Base-by-base conservation (phyloP, 176 grass and related monocot species). In the Avena insularis region DNA sequence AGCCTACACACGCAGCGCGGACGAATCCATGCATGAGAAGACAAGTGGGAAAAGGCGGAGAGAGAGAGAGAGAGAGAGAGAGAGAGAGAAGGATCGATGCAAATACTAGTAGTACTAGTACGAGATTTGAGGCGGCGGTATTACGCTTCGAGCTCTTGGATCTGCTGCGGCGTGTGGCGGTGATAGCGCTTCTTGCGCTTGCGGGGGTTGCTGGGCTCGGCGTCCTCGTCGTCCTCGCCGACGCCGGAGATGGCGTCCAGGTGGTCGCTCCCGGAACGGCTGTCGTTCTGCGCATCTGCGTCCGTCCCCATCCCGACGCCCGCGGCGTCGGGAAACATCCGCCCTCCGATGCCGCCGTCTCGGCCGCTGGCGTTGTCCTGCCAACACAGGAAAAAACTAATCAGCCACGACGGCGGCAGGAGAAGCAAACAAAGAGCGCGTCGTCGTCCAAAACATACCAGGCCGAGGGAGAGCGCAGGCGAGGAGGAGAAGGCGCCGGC, bases 111-210 rank as follows among this genome's bases (percentile, higher is more conserved):
- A 62, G 4, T 40, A 40, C 38, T 40, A 40, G 38, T 40, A 36
- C 1, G 63, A 48, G 56, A 46, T 59, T n/a, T n/a, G 16, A 23
- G 23, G 1, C 2, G 1, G 4, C 60, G 19, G 36, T 86, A 51
- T 91, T 94, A 98, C 93, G 90, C 86, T 90, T 98, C 96, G 70
- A 98, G 90, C 79, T 98, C 92, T 72, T 98, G 96, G 90, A 98
- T 98, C 93, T 98, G 96, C 82, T 94, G 92, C 77, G 96, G 96
- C 35, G 92, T 98, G 89, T 98, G 96, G 67, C 96, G 96, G 82
- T 98, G 93, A 89, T 98, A 98, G 9, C 92, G 83, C 80, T 98
- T 98, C 89, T 94, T 94, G 12, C 90, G 79, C 90, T 98, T 98
- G 79, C 96, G 92, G 40, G 96, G 57, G 82, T 93, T 94, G 54